Percentiles rank a stretch among this genome's conserved stretches.
Conservation (phyloP, 2,329 filamentous ascomycete species). For the Alternaria tenuissima region DNA sequence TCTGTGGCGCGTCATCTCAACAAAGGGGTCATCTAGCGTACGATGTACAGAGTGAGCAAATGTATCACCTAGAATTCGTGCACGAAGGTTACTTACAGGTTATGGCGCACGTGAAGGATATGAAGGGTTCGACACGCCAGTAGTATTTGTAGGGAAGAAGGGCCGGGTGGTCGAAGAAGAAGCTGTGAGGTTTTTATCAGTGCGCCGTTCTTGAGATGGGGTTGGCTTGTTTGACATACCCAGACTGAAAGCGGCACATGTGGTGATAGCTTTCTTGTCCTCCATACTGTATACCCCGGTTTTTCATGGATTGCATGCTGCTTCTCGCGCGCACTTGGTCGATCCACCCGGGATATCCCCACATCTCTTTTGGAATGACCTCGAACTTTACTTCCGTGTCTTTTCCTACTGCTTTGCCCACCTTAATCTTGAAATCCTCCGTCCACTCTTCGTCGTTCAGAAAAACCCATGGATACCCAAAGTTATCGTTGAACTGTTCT, state of each 20-base stretch:
- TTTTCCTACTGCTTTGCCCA: slow-evolving; percentile 81
- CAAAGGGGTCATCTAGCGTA: slow-evolving; percentile 78
- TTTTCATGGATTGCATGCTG: slow-evolving; percentile 79
- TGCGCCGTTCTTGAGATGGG: not conserved
- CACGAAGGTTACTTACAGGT: slow-evolving; percentile 62
- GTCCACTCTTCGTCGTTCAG: slow-evolving; percentile 93
- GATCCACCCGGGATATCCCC: slow-evolving; percentile 78
- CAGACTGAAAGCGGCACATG: slow-evolving; percentile 92
- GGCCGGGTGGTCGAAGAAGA: slow-evolving; percentile 95
- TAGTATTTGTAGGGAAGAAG: slow-evolving; percentile 84
- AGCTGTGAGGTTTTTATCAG: slow-evolving; percentile 31
- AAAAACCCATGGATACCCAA: slow-evolving; percentile 98
- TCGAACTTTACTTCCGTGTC: slow-evolving; percentile 75
- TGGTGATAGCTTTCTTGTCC: slow-evolving; percentile 88
- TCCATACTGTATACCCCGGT: slow-evolving; percentile 83
- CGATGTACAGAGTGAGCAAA: no score
- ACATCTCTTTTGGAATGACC: slow-evolving; percentile 86
- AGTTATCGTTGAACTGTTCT: slow-evolving; percentile 92
- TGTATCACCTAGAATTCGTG: no score
- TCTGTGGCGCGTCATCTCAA: slow-evolving; percentile 93
- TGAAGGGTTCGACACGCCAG: slow-evolving; percentile 96
- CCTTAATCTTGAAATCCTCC: slow-evolving; percentile 84
- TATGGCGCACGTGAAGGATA: slow-evolving; percentile 96
- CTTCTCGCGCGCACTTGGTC: slow-evolving; percentile 52
- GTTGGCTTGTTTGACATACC: slow-evolving; percentile 14